phyloP scores from a whole-genome alignment of 164 flowering plant genomes.

The Euptelea pleiosperma region DNA sequence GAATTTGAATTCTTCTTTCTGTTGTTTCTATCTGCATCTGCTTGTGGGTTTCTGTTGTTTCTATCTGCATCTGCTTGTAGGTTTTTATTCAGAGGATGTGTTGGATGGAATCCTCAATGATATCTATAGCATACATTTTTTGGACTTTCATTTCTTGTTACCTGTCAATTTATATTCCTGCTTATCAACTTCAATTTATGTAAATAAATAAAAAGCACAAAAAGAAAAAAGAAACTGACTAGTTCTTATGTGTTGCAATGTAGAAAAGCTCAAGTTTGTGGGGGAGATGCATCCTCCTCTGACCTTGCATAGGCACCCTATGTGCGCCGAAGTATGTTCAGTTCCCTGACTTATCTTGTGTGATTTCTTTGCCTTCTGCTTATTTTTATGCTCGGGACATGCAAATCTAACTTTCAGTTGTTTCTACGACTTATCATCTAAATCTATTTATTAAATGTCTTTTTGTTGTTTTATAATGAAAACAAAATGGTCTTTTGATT shows the following conservation, averaged over 20 bases:
- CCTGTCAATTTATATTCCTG: neutral
- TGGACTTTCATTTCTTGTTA: no score
- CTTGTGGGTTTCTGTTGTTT: no score
- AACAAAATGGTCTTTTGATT: neutral
- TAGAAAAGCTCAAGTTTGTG: neutral
- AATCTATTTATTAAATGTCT: neutral
- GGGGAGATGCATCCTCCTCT: slow-evolving; percentile 71
- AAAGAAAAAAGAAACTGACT: neutral
- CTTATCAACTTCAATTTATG: neutral
- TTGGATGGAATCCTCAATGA: neutral
- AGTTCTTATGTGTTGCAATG: slow-evolving; percentile 4
- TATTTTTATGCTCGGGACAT: neutral
- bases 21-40: no score
- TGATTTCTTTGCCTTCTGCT: neutral
- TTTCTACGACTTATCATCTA: no score
- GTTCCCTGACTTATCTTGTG: neutral
- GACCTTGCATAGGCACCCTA: slow-evolving; percentile 69
- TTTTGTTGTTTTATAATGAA: no score
- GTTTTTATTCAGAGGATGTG: no score
- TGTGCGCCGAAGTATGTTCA: slow-evolving; percentile 67
- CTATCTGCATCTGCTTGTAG: no score
- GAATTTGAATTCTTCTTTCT: no score
- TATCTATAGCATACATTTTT: neutral
- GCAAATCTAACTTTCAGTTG: neutral
- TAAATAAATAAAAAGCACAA: neutral